Conservation (phyloP, 495 filamentous ascomycete genomes). For the Neurospora sp. region DNA sequence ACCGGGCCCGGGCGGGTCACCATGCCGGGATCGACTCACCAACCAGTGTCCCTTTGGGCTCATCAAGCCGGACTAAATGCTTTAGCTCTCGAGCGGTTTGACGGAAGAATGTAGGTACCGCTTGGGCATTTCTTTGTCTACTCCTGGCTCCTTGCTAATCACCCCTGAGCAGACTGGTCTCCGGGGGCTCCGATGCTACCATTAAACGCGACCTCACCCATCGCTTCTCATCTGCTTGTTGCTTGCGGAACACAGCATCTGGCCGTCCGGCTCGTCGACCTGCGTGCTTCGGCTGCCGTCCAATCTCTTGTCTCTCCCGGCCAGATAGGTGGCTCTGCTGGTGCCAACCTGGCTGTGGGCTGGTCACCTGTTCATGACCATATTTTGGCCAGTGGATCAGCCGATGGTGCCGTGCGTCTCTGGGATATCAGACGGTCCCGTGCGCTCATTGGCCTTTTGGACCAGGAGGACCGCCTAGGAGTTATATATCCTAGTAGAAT, state of each 20-base stretch:
- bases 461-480: slow-evolving; percentile 73
- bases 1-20: background rate
- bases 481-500: slow-evolving; percentile 23
- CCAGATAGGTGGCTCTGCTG: slow-evolving; percentile 43
- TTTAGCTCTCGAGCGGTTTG: slow-evolving; percentile 65
- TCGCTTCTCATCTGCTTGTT: slow-evolving; percentile 61
- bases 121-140: background rate
- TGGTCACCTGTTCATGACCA: slow-evolving; percentile 76
- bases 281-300: slow-evolving; percentile 68
- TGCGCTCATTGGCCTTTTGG: slow-evolving; percentile 62
- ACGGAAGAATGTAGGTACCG: slow-evolving; percentile 58
- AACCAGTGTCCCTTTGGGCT: slow-evolving; percentile 33
- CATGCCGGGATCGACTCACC: background rate
- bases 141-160: background rate
- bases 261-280: slow-evolving; percentile 69
- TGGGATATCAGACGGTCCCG: slow-evolving; percentile 75
- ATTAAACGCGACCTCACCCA: slow-evolving; percentile 68
- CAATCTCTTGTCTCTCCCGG: slow-evolving; percentile 44
- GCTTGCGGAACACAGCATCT: slow-evolving; percentile 78
- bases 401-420: slow-evolving; percentile 67
- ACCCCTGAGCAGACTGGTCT: slow-evolving; percentile 52
- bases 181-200: slow-evolving; percentile 74
- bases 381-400: slow-evolving; percentile 66
- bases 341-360: slow-evolving; percentile 58
- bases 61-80: slow-evolving; percentile 70